Conservation (phyloP, 768 basidiomycete genomes). For the Mycena kentingensis region DNA sequence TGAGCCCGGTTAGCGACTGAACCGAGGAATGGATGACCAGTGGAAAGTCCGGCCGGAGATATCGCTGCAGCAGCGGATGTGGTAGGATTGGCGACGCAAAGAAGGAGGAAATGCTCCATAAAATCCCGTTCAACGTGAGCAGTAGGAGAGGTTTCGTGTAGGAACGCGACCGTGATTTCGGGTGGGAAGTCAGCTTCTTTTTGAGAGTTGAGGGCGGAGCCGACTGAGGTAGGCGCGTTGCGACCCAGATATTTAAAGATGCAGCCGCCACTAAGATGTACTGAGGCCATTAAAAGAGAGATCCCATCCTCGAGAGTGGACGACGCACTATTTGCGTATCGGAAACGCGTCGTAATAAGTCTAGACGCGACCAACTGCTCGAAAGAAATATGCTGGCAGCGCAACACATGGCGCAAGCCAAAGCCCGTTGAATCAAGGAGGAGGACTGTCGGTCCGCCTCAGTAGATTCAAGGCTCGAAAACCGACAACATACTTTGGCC, state of each 20-base stretch:
- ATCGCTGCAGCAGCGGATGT: conserved; percentile 52
- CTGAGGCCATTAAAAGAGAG: conserved; percentile 9
- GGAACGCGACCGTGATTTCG: conserved; percentile 16
- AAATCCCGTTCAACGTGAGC: conserved; percentile 34
- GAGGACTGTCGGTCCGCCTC: too few species aligned
- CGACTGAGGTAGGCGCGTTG: conserved; percentile 4
- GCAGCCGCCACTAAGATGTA: conserved; percentile 22
- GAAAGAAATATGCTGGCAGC: conserved; percentile 7
- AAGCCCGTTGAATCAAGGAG: too few species aligned
- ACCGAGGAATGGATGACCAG: conserved; percentile 69
- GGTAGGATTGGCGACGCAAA: conserved; percentile 60
- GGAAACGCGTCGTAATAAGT: conserved; percentile 33
- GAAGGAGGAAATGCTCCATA: conserved; percentile 38
- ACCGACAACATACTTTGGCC: conserved; percentile 24
- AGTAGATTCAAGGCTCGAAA: conserved; percentile 12
- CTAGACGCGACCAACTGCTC: conserved; percentile 26
- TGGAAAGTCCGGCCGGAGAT: conserved; percentile 52
- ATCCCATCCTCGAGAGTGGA: neutral
- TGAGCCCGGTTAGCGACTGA: conserved; percentile 74
- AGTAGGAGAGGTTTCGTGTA: conserved; percentile 29
- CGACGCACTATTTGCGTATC: conserved; percentile 44
- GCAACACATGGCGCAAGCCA: too few species aligned
- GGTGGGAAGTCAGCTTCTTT: conserved; percentile 20
- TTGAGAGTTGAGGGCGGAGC: conserved; percentile 17
- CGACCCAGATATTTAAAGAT: conserved; percentile 21